A percentile compares a stretch with the other conserved stretches of the same genome.
phyloP scores from a whole-genome alignment of 1,284 basidiomycete genomes.

The Peniophora sp. region DNA sequence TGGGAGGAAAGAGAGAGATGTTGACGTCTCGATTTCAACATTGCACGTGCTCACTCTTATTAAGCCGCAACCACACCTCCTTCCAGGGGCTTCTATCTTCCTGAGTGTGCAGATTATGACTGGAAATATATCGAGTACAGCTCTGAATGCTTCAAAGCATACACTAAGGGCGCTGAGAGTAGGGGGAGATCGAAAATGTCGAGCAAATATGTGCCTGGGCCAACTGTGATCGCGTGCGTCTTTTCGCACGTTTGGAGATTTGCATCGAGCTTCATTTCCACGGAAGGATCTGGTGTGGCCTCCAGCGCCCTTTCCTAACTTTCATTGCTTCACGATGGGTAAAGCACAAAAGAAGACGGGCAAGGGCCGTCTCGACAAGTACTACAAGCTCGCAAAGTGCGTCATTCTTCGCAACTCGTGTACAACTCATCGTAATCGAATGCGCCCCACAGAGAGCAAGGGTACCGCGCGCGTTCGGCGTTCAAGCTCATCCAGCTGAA shows the following conservation, averaged over 20 bases:
- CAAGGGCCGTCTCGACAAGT: constrained; percentile 93
- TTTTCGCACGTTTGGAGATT: no score
- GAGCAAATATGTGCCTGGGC: constrained; percentile 4
- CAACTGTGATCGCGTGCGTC: no score
- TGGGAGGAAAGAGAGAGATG: constrained; percentile 13
- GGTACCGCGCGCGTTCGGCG: constrained; percentile 97
- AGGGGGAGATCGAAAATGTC: constrained; percentile 16
- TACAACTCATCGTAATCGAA: background rate
- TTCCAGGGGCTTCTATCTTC: no score
- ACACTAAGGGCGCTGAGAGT: constrained; percentile 4
- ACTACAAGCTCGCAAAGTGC: constrained; percentile 89
- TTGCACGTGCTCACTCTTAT: no score
- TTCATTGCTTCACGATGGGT: constrained; percentile 39
- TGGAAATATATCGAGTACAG: no score
- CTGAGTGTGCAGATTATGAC: no score
- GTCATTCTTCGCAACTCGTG: constrained; percentile 15
- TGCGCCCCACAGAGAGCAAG: constrained; percentile 74
- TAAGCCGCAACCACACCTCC: no score
- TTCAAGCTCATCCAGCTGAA: constrained; percentile 99
- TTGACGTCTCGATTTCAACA: no score
- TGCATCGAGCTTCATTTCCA: background rate
- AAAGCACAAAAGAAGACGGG: constrained; percentile 86
- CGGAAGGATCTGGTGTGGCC: background rate
- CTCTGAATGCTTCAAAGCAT: no score
- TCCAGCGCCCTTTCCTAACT: background rate